phyloP scores from a whole-genome alignment of 345 rosid genomes.

The Hibiscus trionum region DNA sequence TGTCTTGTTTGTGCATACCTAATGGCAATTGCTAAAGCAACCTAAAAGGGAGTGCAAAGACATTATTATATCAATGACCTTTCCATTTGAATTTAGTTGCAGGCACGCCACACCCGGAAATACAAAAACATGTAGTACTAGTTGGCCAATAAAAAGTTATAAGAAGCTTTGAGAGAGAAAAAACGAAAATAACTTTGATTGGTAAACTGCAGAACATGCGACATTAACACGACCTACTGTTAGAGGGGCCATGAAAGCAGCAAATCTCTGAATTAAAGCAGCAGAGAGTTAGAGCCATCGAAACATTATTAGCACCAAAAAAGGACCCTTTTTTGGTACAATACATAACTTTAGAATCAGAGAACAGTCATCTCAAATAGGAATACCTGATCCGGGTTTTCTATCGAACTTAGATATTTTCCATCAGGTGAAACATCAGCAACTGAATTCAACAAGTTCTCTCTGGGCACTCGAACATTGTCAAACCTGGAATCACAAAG shows the following conservation, averaged over 20 bases:
- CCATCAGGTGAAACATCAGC: slow-evolving; percentile 91
- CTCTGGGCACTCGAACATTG: slow-evolving; percentile 76
- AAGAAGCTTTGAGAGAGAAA: background rate
- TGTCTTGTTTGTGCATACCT: slow-evolving; percentile 76
- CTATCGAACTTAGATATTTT: slow-evolving; percentile 62
- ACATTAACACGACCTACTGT: slow-evolving; percentile 83
- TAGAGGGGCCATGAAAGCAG: slow-evolving; percentile 88
- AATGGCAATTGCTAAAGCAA: slow-evolving; percentile 70
- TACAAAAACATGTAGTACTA: background rate
- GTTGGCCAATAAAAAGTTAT: background rate
- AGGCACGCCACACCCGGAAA: no score
- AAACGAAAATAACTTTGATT: slow-evolving; percentile 48
- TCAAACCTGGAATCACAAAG: slow-evolving; percentile 56
- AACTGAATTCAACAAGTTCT: slow-evolving; percentile 81
- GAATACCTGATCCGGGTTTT: slow-evolving; percentile 81
- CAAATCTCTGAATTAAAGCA: slow-evolving; percentile 65
- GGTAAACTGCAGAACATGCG: slow-evolving; percentile 51
- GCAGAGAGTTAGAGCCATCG: background rate
- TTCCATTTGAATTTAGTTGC: background rate
- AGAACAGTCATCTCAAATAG: background rate
- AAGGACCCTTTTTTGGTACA: background rate
- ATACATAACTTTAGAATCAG: background rate
- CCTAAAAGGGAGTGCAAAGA: slow-evolving; percentile 26
- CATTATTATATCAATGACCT: background rate
- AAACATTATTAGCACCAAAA: background rate